Conservation (phyloP, 2,329 filamentous ascomycete genomes). For the Rutstroemia sydowiana region DNA sequence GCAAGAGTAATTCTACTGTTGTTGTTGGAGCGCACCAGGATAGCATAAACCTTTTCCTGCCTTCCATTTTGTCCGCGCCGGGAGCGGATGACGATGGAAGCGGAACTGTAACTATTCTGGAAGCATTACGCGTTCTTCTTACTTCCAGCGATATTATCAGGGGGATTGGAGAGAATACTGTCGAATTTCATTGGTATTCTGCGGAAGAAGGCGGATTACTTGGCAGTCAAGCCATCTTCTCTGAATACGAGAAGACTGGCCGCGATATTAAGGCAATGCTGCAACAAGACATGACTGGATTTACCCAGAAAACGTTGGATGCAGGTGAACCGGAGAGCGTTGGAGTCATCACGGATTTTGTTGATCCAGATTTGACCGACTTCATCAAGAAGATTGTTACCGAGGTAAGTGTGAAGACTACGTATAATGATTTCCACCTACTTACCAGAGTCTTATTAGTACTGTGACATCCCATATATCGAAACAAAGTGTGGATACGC, state of each 20-base stretch:
- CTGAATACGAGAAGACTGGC: conserved; percentile 63
- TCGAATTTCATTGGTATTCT: conserved; percentile 97
- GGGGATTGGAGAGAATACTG: conserved; percentile 71
- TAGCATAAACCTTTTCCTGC: conserved; percentile 87
- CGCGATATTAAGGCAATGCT: conserved; percentile 90
- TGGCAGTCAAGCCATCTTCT: conserved; percentile 85
- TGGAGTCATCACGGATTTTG: conserved; percentile 87
- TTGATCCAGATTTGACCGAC: conserved; percentile 71
- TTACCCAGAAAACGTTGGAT: conserved; percentile 72
- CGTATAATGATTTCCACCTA: neutral
- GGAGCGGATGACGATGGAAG: conserved; percentile 95
- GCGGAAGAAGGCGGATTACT: conserved; percentile 84
- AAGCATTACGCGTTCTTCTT: conserved; percentile 77
- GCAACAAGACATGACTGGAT: conserved; percentile 97
- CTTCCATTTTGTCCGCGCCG: conserved; percentile 74
- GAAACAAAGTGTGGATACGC: conserved; percentile 87
- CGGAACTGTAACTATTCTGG: conserved; percentile 88
- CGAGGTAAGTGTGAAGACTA: conserved; percentile 40
- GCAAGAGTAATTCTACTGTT: conserved; percentile 73
- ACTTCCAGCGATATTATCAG: conserved; percentile 60
- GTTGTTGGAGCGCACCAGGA: conserved; percentile 92
- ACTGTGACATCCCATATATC: conserved; percentile 82
- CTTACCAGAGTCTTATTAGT: conserved; percentile 41
- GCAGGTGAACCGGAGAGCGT: conserved; percentile 78
- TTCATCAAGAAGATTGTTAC: conserved; percentile 89